These are phyloP conservation scores for Yamadazyma endophytica DNA, from an alignment of 805 yeast species.

Conservation along the genomic window DNA sequence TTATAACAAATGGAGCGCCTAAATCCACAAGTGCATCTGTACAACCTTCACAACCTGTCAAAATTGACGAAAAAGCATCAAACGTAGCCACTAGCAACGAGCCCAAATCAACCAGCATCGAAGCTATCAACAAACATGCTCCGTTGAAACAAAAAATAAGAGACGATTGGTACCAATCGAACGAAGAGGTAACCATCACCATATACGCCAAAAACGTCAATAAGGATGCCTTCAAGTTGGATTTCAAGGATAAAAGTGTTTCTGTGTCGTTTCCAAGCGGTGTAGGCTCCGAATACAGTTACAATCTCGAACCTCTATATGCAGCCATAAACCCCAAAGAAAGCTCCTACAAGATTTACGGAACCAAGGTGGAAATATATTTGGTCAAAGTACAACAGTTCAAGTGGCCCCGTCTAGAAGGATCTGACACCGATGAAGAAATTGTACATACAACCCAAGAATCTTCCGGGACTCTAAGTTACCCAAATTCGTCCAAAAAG, in stretches of 20 bases:
- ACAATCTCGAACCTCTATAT: slow-evolving; percentile 50
- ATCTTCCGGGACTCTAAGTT: slow-evolving; percentile 21
- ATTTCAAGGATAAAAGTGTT: slow-evolving; percentile 33
- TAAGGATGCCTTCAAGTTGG: slow-evolving; percentile 39
- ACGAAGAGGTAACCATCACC: slow-evolving; percentile 54
- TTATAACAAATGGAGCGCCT: too few species aligned
- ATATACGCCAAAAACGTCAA: slow-evolving; percentile 68
- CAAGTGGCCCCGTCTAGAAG: slow-evolving; percentile 57
- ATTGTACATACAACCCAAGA: slow-evolving; percentile 7
- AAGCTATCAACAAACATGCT: slow-evolving; percentile 34
- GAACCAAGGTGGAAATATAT: slow-evolving; percentile 73
- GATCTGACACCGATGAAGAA: slow-evolving; percentile 11
- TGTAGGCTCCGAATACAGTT: slow-evolving; percentile 53
- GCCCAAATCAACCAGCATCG: slow-evolving; percentile 21
- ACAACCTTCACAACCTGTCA: too few species aligned
- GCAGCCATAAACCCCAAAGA: slow-evolving; percentile 45
- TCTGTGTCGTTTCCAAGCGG: slow-evolving; percentile 45
- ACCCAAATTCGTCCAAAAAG: slow-evolving; percentile 64
- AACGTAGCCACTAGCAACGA: too few species aligned
- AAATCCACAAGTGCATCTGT: too few species aligned
- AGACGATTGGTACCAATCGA: slow-evolving; percentile 60
- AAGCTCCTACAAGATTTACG: slow-evolving; percentile 49
- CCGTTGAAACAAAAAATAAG: slow-evolving; percentile 34
- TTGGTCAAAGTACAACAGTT: slow-evolving; percentile 42
- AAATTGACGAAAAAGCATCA: too few species aligned